Evolutionary conservation across 2,329 filamentous ascomycete genomes (phyloP), one percentile per base, ranked within the genome.

Genomic region (Volutella citrinella): DNA sequence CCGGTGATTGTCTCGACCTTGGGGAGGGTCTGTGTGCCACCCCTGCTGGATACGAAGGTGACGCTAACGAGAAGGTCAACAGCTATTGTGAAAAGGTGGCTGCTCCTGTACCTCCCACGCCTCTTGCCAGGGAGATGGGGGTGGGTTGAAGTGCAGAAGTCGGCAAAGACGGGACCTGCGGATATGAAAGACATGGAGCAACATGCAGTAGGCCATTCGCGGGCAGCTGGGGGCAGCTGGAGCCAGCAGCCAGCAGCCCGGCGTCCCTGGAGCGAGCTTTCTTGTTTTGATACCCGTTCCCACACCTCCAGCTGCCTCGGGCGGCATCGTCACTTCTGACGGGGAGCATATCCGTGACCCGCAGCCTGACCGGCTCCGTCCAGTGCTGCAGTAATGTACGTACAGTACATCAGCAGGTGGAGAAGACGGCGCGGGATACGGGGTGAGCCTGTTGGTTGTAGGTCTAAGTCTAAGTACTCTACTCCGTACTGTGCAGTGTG

Each of bases 21-120:
- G 42, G 37, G 49, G 47, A 44, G 52, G 56, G 45, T 52, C 55
- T 57, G 57, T 59, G 59, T 63, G 54, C 52, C 49, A 53, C 46
- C 51, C 55, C 47, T 55, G 45, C 43, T 44, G 32, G 19, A 45
- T 38, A 37, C 33, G 32, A 34, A 41, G 40, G 40, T 36, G 39
- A 47, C 46, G 39, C 42, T 46, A 55, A 45, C 44, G 54, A 53
- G 52, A 52, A 13, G 33, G 42, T 24, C 32, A 48, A 42, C 37
- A 45, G 34, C 42, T 36, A 40, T 49, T 43, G 46, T 52, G 42
- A 41, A 47, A 30, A 37, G 24, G 27, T 43, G 36, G 37, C 42
- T 38, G 25, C 21, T 32, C 30, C 31, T 25, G 19, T 29, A 22
- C 8, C 20, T n/a, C 20, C 20, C 20, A 12, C 20, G 9, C 12